These are phyloP conservation scores for Leavenworthia alabamica DNA, from an alignment of 345 rosid genomes.

Conservation along the genomic window DNA sequence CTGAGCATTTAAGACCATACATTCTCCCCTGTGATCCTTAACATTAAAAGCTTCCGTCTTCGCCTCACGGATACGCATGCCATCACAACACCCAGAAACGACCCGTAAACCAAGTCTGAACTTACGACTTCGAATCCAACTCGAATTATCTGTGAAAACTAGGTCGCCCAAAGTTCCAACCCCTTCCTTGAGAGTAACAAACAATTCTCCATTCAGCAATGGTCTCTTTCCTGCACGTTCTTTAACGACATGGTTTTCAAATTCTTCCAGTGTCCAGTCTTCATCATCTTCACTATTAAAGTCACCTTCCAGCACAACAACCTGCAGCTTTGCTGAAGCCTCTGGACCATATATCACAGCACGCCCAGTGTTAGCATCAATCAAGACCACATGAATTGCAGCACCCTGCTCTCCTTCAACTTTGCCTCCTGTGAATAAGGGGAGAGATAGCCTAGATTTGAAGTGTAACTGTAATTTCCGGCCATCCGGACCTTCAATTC, in stretches of 20 bases:
- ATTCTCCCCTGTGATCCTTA: conserved; percentile 96
- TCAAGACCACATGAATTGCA: conserved; percentile 70
- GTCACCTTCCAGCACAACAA: conserved; percentile 95
- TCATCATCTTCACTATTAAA: conserved; percentile 89
- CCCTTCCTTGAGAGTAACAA: conserved; percentile 89
- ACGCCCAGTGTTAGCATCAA: conserved; percentile 61
- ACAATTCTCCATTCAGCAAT: conserved; percentile 75
- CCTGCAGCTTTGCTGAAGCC: conserved; percentile 67
- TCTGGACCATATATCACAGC: conserved; percentile 79
- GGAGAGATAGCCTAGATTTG: conserved; percentile 88
- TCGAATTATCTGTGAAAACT: conserved; percentile 90
- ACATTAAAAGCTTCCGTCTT: conserved; percentile 97
- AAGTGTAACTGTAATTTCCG: conserved; percentile 66
- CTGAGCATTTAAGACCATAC: conserved; percentile 31
- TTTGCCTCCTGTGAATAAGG: conserved; percentile 94
- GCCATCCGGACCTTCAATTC: conserved; percentile 89
- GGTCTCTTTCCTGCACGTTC: conserved; percentile 99
- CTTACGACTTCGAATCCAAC: conserved; percentile 98
- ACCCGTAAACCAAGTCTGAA: conserved; percentile 91
- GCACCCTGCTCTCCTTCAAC: conserved; percentile 99
- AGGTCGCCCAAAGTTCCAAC: conserved; percentile 91
- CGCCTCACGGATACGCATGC: conserved; percentile 81
- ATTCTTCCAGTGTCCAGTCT: conserved; percentile 85
- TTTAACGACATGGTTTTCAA: conserved; percentile 88
- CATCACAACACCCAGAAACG: conserved; percentile 66